phyloP scores from a whole-genome alignment of 495 filamentous ascomycete species.

The Schizothecium vesticola region DNA sequence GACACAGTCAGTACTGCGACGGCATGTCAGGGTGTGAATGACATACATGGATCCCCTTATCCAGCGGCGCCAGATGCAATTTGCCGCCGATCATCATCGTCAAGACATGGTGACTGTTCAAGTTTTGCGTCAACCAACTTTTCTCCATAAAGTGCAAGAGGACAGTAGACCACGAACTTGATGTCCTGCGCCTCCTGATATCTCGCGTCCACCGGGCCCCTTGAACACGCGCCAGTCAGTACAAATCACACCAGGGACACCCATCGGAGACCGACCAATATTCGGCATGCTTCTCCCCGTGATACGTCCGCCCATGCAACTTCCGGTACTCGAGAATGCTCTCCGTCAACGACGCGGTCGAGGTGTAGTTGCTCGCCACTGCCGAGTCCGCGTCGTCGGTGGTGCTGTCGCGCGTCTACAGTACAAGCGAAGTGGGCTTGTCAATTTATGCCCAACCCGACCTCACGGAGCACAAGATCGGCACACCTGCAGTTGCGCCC shows the following conservation, averaged over 20 bases:
- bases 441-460: not conserved
- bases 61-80: conserved; percentile 29
- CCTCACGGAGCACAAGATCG: not conserved
- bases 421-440: not conserved
- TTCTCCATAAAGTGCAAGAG: not conserved
- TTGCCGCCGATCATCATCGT: conserved; percentile 33
- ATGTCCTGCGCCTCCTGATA: not conserved
- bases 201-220: not conserved
- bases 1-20: not conserved
- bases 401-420: not conserved
- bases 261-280: not conserved
- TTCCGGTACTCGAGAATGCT: conserved; percentile 40
- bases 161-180: conserved; percentile 11
- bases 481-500: not conserved
- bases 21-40: not conserved
- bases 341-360: conserved; percentile 41
- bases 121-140: conserved; percentile 14
- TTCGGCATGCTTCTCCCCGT: not conserved
- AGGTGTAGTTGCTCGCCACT: not conserved
- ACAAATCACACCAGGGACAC: too few species aligned
- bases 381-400: not conserved
- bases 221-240: not conserved
- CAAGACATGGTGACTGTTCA: conserved; percentile 31
- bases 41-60: not conserved
- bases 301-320: conserved; percentile 29